These are phyloP conservation scores for Leishmania amazonensis DNA, from an alignment of 208 protist species.

Conservation along the genomic window DNA sequence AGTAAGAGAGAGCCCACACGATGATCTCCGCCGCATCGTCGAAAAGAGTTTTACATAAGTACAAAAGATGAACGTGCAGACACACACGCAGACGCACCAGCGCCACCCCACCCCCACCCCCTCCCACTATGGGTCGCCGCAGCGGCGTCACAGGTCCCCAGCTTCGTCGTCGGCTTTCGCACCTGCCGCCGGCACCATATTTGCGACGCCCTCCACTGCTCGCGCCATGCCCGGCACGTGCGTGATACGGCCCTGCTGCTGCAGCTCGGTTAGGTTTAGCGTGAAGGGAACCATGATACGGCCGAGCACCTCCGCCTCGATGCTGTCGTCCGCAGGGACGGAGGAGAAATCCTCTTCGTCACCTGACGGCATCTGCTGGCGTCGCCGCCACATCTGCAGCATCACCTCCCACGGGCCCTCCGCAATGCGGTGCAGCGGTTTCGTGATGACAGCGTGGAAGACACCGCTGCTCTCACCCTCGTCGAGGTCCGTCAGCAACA, in stretches of 20 bases:
- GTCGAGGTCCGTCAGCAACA: constrained; percentile 26
- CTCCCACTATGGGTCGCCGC: background rate
- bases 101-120: background rate
- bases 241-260: constrained; percentile 8
- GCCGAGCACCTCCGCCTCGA: constrained; percentile 52
- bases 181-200: background rate
- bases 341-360: background rate
- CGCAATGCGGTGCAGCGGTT: constrained; percentile 63
- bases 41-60: background rate
- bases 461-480: constrained; percentile 1
- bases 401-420: constrained; percentile 56
- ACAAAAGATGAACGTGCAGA: background rate
- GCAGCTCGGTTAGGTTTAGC: constrained; percentile 26
- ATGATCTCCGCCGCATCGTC: background rate
- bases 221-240: constrained; percentile 10
- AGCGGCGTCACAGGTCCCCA: constrained; percentile 9
- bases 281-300: constrained; percentile 69
- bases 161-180: background rate
- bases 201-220: constrained; percentile 6
- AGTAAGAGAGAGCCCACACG: background rate
- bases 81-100: background rate
- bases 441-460: constrained; percentile 48
- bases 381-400: constrained; percentile 59
- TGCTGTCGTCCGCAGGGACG: background rate
- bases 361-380: background rate